Base-by-base conservation (phyloP, 2,329 filamentous ascomycete genomes). In the Xylaria sp. region DNA sequence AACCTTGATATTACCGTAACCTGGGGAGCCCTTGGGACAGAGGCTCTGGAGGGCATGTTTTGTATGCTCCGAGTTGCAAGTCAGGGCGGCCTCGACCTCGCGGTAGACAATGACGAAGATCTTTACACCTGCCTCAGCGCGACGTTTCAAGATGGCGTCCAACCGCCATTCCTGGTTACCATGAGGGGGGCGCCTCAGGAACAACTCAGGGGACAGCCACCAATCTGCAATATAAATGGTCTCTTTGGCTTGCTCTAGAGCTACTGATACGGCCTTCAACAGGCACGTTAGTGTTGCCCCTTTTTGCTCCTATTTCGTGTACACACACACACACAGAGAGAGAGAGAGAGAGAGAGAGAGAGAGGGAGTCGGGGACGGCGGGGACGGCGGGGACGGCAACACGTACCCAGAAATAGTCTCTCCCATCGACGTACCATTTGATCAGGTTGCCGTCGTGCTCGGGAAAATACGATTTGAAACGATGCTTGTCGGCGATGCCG, bases 381-480 rank as follows among this genome's bases (percentile, higher is more conserved):
- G 28, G 28, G 32, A 28, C 1, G n/a, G 13, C 1, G 12, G 20
- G 23, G 28, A 28, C 3, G 15, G 23, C 30, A 18, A 50, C 56
- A 70, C 70, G 23, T 72, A 82, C 89, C 90, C 94, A 97, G 79
- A 96, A 97, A 80, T 99, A 99, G 81, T 98, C 92, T 69, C 94
- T 86, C 3, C 94, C 96, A 78, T 98, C 96, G 12, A 98, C 93
- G 80, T 97, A 98, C 94, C 95, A 99, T 83, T 98, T 98, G 78
- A 96, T 85, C 66, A 92, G 85, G 79, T 98, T 97, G 32, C 90
- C 91, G 12, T 95, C 90, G 50, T 91, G 89, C 78, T 95, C 91
- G 0, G 95, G 95, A 43, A 97, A 97, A 81, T 92, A 99, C 4
- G 93, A 97, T n/a, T 91, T 79, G 82, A 94, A 98, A 48, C 95